Percentiles rank a stretch among this genome's conserved stretches.
Evolutionary conservation across 1,284 basidiomycete species (phyloP).

Genomic region (Puccinia triticina): DNA sequence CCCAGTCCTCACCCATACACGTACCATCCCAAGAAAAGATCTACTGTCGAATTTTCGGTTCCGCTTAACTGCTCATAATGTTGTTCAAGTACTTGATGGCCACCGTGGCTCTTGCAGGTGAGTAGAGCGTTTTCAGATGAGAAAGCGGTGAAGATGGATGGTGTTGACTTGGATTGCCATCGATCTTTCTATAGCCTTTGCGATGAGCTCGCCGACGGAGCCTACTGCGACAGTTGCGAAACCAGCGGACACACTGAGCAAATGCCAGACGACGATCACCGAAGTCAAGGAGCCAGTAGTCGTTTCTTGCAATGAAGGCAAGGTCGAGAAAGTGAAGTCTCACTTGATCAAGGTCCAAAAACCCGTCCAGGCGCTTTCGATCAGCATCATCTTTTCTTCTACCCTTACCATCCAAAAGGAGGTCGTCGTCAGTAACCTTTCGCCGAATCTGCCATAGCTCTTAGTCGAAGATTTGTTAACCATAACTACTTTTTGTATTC

Average conservation of each 20-base stretch:
- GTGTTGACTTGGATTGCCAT: no score
- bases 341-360: constrained; percentile 11
- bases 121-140: not conserved
- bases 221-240: not conserved
- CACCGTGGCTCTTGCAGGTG: constrained; percentile 12
- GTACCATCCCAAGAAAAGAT: no score
- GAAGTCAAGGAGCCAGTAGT: not conserved
- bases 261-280: constrained; percentile 1
- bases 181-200: not conserved
- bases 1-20: no score
- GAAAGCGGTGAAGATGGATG: not conserved
- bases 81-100: constrained; percentile 27
- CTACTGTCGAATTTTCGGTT: no score
- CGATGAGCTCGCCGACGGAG: not conserved
- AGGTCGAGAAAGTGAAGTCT: constrained; percentile 11
- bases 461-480: not conserved
- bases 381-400: not conserved
- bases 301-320: constrained; percentile 7
- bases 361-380: not conserved
- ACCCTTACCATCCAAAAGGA: not conserved
- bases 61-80: not conserved
- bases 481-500: not conserved
- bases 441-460: not conserved
- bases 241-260: not conserved
- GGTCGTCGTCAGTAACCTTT: not conserved